These are phyloP conservation scores for Eutypella sp. DNA, from an alignment of 2,329 filamentous ascomycete genomes.

Conservation along the genomic window DNA sequence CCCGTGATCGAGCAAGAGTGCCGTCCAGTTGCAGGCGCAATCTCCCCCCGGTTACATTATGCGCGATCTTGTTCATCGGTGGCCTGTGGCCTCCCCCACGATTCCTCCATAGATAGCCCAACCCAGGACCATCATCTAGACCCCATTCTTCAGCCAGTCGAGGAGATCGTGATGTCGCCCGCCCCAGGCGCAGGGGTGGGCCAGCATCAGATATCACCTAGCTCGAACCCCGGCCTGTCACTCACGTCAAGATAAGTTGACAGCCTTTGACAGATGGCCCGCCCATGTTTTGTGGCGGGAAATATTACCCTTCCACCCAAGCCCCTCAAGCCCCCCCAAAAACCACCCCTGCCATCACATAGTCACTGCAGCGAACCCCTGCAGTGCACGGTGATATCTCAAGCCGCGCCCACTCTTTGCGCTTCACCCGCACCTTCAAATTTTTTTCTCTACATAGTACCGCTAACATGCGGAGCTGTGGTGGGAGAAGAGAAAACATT, in stretches of 20 bases:
- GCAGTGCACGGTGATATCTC: background rate
- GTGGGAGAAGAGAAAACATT: no score
- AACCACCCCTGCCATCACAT: background rate
- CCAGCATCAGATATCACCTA: background rate
- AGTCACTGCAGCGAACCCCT: background rate
- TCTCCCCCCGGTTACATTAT: background rate
- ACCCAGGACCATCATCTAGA: background rate
- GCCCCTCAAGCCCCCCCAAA: background rate
- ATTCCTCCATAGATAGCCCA: background rate
- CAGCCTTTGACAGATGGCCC: background rate
- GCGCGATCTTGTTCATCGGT: background rate
- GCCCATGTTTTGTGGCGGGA: no score
- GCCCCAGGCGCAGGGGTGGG: background rate
- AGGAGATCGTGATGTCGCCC: background rate
- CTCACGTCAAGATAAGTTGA: background rate
- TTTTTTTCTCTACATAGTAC: no score
- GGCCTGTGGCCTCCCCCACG: background rate
- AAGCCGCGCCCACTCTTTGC: background rate
- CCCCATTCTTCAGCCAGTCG: background rate
- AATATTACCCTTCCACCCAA: no score
- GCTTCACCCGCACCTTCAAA: no score
- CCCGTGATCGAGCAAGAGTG: background rate
- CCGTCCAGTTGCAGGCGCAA: background rate
- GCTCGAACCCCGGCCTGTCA: background rate
- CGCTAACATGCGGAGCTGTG: no score